Evolutionary conservation across 73 alveolate genomes (phyloP).

Genomic region (Urostyla sp.): DNA sequence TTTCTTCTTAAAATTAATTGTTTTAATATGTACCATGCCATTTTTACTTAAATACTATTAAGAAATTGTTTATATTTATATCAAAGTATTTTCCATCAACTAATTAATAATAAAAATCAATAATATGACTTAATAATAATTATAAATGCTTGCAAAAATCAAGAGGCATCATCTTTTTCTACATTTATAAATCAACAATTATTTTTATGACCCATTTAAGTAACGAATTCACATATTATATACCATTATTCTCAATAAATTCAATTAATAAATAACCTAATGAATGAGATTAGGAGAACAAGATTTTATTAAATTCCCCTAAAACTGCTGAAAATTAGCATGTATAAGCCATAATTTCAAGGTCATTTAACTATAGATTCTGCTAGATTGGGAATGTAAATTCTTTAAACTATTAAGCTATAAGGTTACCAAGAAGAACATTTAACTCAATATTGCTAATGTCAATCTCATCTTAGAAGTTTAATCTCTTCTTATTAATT

Average conservation of each 20-base stretch:
- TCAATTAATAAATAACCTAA: conserved; percentile 15
- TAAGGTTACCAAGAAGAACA: conserved; percentile 12
- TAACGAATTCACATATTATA: not conserved
- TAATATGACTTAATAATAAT: conserved; percentile 35
- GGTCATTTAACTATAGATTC: not conserved
- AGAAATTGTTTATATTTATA: not conserved
- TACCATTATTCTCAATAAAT: conserved; percentile 20
- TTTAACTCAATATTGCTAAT: conserved; percentile 6
- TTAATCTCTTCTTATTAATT: conserved; percentile 3
- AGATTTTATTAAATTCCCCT: not conserved
- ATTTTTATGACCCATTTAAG: not conserved
- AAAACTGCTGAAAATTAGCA: conserved; percentile 34
- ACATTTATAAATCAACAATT: not conserved
- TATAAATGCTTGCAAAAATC: not conserved
- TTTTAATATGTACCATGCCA: not conserved
- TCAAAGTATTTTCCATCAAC: conserved; percentile 41
- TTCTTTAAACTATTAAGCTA: conserved; percentile 30
- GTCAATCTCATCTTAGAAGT: conserved; percentile 12
- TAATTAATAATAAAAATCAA: conserved; percentile 21
- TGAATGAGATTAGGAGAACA: not conserved
- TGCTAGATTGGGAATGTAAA: not conserved
- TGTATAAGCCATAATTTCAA: conserved; percentile 12
- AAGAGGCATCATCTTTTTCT: not conserved
- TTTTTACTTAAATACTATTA: conserved; percentile 27
- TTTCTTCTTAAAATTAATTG: conserved; percentile 3